Evolutionary conservation across 495 filamentous ascomycete genomes (phyloP).

Genomic region (Penicillium crystallinum): DNA sequence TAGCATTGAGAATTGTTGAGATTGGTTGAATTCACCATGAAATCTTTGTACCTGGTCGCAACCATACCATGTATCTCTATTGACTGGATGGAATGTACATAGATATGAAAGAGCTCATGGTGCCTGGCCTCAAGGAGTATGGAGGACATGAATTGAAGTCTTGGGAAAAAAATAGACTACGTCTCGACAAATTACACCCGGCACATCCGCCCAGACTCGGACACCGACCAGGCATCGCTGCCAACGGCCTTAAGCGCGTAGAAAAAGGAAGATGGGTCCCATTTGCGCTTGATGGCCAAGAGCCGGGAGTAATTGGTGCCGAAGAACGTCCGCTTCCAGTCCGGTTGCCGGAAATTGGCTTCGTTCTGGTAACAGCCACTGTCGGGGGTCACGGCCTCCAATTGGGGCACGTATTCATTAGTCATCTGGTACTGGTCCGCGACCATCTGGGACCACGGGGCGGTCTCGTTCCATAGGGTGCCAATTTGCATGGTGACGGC

Average conservation of each 20-base stretch:
- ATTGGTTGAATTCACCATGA: too few species aligned
- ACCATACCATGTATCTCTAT: too few species aligned
- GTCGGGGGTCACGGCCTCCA: conserved; percentile 40
- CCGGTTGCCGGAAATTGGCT: conserved; percentile 44
- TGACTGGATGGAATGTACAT: too few species aligned
- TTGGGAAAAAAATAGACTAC: too few species aligned
- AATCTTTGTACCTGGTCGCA: too few species aligned
- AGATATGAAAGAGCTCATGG: too few species aligned
- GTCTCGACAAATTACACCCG: too few species aligned
- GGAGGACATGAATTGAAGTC: too few species aligned
- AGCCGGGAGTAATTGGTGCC: conserved; percentile 42
- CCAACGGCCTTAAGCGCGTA: conserved; percentile 59
- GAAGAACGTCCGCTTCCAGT: conserved; percentile 52
- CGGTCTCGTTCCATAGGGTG: conserved; percentile 39
- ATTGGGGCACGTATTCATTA: conserved; percentile 35
- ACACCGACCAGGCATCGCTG: conserved; percentile 43
- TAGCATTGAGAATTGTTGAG: neutral
- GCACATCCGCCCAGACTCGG: conserved; percentile 28
- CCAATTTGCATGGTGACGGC: conserved; percentile 43
- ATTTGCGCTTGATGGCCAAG: conserved; percentile 35
- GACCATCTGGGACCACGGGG: conserved; percentile 39
- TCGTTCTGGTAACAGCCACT: conserved; percentile 39
- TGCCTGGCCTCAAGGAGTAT: too few species aligned
- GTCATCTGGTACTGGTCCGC: conserved; percentile 37
- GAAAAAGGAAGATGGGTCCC: conserved; percentile 55